Evolutionary conservation across 2,329 filamentous ascomycete species (phyloP), one percentile per base, ranked within the genome.

Genomic region (Orbilia javanica): DNA sequence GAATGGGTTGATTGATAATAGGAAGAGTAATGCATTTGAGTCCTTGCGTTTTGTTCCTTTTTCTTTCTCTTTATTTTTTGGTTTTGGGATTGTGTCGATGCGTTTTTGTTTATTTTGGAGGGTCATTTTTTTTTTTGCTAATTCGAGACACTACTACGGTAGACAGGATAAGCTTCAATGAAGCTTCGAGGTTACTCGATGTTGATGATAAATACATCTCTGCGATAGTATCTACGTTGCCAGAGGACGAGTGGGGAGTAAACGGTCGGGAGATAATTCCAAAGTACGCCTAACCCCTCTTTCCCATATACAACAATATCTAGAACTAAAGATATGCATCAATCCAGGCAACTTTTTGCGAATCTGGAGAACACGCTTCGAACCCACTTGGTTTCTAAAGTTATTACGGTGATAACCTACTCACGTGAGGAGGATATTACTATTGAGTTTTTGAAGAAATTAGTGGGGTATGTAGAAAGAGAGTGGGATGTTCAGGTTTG

Each of bases 361-460:
- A 53, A 71, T 18, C 63, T 82, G 11, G 74, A 73, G 60, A 63
- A 76, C 34, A 70, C 72, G n/a, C 62, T 82, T 44, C 42, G 65
- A 55, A 67, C 42, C 42, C 63, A 79, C 13, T 36, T 82, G 8
- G 39, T 55, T 18, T 53, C 66, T 42, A 64, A 42, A 34, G 73
- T 81, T 5, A 65, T 81, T 29, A 78, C 75, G 18, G 73, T 79
- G 39, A 25, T 75, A 7, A 79, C 79, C 7, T 82, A 81, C 27
- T 79, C 70, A 34, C 57, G 65, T 18, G 75, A 75, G 25, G 77
- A 80, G 7, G 69, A 80, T 57, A 79, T 82, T 42, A 79, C 81
- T 34, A 7, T 68, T 20, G 79, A 80, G n/a, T 70, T 81, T 34
- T 69, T 81, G 57, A 79, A 77, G 39, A 80, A 79, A 36, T 64